Evolutionary conservation across 805 yeast species (phyloP).

Genomic region (Kuraishia molischiana): DNA sequence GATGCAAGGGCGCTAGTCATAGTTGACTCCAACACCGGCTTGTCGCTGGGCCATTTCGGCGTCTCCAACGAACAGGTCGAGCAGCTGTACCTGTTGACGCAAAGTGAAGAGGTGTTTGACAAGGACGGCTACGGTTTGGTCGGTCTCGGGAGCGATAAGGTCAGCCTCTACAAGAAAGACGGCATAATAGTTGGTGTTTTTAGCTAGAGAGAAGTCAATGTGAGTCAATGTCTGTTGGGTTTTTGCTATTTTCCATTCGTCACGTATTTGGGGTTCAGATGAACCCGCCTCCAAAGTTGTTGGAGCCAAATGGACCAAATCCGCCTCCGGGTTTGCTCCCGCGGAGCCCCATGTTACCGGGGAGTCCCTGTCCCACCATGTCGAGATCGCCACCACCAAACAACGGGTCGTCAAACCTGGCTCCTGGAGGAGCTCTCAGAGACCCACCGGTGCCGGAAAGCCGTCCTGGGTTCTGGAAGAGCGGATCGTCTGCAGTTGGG

Average conservation of each 20-base stretch:
- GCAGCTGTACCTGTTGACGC: background rate
- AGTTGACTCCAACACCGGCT: background rate
- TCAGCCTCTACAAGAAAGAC: background rate
- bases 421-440: constrained; percentile 32
- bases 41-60: background rate
- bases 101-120: background rate
- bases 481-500: constrained; percentile 40
- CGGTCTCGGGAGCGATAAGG: background rate
- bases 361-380: constrained; percentile 35
- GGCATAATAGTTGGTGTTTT: constrained; percentile 1
- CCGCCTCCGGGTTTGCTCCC: constrained; percentile 3
- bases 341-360: constrained; percentile 24
- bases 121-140: background rate
- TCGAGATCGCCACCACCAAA: constrained; percentile 34
- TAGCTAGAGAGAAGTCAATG: too few species aligned
- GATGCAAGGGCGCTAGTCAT: background rate
- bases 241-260: too few species aligned
- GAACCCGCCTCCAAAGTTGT: constrained; percentile 5
- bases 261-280: too few species aligned
- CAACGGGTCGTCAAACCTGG: constrained; percentile 43
- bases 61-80: background rate
- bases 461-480: constrained; percentile 22
- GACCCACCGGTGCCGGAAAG: constrained; percentile 3
- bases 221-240: too few species aligned
- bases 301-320: constrained; percentile 2